Percentiles rank a stretch among this genome's conserved stretches.
These are phyloP conservation scores for Hericium erinaceus DNA, from an alignment of 768 basidiomycete species.

Conservation along the genomic window DNA sequence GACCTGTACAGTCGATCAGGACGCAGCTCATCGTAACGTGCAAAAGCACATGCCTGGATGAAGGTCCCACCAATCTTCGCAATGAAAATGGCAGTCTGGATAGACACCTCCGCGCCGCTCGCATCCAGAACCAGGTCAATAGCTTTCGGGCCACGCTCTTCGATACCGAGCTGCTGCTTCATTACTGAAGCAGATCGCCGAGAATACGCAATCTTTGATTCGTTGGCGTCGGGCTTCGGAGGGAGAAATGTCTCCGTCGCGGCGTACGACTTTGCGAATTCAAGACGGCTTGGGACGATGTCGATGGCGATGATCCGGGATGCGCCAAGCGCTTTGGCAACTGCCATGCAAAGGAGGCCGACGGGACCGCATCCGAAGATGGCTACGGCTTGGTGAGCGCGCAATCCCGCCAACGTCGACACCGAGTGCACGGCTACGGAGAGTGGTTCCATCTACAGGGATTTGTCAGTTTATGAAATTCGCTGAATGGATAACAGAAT, in stretches of 20 bases:
- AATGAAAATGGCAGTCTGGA: conserved; percentile 75
- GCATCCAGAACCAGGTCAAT: conserved; percentile 89
- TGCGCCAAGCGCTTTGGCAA: conserved; percentile 91
- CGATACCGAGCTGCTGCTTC: conserved; percentile 53
- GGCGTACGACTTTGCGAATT: conserved; percentile 80
- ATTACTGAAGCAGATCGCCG: conserved; percentile 60
- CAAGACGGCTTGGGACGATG: conserved; percentile 63
- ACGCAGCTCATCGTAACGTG: not conserved
- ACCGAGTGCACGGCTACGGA: conserved; percentile 90
- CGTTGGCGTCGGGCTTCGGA: conserved; percentile 47
- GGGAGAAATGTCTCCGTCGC: conserved; percentile 73
- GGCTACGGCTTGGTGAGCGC: conserved; percentile 64
- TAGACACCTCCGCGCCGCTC: conserved; percentile 86
- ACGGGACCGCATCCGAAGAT: conserved; percentile 89
- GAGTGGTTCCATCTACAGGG: conserved; percentile 78
- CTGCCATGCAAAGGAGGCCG: conserved; percentile 87
- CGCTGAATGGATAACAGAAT: not conserved
- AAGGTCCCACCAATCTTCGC: conserved; percentile 69
- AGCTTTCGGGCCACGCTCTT: conserved; percentile 57
- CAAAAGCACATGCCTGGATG: conserved; percentile 41
- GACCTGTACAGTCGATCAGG: conserved; percentile 43
- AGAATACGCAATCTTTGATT: conserved; percentile 64
- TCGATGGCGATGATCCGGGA: conserved; percentile 79
- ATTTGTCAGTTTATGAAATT: not conserved
- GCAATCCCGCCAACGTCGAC: conserved; percentile 62